These are phyloP conservation scores for Urochloa ruziziensis DNA, from an alignment of 176 grass and related monocot species.

Conservation along the genomic window DNA sequence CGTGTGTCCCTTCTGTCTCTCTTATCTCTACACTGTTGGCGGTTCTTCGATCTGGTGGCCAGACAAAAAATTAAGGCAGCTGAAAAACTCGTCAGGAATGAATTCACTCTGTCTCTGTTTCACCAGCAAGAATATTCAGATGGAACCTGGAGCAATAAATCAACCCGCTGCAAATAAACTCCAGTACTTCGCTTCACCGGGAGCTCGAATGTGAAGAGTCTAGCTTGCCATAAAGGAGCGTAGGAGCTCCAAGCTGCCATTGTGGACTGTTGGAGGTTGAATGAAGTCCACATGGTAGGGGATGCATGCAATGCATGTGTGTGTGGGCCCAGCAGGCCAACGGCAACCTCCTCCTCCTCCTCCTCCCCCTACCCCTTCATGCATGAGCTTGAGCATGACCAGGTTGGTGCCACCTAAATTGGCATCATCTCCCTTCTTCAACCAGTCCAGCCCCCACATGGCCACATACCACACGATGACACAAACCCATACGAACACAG, in stretches of 20 bases:
- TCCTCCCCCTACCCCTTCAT: background rate
- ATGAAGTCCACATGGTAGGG: conserved; percentile 28
- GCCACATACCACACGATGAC: background rate
- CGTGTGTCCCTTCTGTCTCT: background rate
- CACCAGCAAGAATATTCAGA: background rate
- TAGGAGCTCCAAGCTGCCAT: background rate
- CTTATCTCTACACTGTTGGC: background rate
- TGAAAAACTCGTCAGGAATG: no score
- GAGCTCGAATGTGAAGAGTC: background rate
- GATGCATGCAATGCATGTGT: background rate
- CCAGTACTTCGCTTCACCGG: background rate
- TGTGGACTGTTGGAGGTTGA: background rate
- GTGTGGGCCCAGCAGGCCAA: background rate
- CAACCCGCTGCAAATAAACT: background rate
- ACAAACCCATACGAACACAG: background rate
- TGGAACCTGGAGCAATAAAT: background rate
- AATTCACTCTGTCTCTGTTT: background rate
- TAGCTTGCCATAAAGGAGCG: background rate
- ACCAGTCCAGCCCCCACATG: conserved; percentile 2
- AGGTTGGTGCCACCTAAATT: conserved; percentile 59
- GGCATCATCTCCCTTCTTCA: conserved; percentile 30
- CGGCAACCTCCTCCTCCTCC: background rate
- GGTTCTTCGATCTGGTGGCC: background rate
- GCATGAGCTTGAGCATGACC: conserved; percentile 21
- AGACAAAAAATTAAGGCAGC: background rate